Evolutionary conservation across 768 basidiomycete species (phyloP).

Genomic region (Pisolithus orientalis): DNA sequence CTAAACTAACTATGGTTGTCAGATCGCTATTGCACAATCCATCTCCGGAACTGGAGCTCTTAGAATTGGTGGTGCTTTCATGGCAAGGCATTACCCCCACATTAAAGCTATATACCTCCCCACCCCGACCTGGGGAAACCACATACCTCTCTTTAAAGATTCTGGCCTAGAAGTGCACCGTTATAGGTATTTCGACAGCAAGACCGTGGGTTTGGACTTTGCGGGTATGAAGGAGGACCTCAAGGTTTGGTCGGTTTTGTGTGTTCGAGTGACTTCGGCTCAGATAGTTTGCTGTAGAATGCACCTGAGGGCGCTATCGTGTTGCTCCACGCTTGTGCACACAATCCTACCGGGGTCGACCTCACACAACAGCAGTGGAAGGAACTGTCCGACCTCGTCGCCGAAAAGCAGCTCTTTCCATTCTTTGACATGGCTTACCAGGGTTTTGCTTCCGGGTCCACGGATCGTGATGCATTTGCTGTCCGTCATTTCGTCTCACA

Average conservation of each 20-base stretch:
- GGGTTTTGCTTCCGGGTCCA: conserved; percentile 95
- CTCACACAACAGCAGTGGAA: conserved; percentile 92
- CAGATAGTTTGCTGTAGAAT: conserved; percentile 30
- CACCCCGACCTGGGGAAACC: conserved; percentile 95
- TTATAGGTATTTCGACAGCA: conserved; percentile 93
- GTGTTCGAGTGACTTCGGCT: background rate
- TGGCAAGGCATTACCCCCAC: conserved; percentile 83
- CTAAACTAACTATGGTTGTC: conserved; percentile 4
- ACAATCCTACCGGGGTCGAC: conserved; percentile 99
- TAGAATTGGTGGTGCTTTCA: conserved; percentile 89
- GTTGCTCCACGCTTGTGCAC: conserved; percentile 93
- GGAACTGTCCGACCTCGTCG: conserved; percentile 79
- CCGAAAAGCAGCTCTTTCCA: conserved; percentile 88
- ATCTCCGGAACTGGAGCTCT: conserved; percentile 98
- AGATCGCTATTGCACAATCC: conserved; percentile 87
- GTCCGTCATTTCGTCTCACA: conserved; percentile 89
- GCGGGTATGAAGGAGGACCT: conserved; percentile 85
- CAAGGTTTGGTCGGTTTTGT: conserved; percentile 43
- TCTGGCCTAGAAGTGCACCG: conserved; percentile 88
- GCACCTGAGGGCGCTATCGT: conserved; percentile 80
- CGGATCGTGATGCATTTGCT: conserved; percentile 87
- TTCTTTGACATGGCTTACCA: conserved; percentile 99
- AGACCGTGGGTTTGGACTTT: conserved; percentile 89
- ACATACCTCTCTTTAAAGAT: conserved; percentile 88
- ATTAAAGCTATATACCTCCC: conserved; percentile 89